Percentiles rank a stretch among this genome's conserved stretches.
Conservation (phyloP, 2,329 filamentous ascomycete genomes). For the Lachnum nothofagi region DNA sequence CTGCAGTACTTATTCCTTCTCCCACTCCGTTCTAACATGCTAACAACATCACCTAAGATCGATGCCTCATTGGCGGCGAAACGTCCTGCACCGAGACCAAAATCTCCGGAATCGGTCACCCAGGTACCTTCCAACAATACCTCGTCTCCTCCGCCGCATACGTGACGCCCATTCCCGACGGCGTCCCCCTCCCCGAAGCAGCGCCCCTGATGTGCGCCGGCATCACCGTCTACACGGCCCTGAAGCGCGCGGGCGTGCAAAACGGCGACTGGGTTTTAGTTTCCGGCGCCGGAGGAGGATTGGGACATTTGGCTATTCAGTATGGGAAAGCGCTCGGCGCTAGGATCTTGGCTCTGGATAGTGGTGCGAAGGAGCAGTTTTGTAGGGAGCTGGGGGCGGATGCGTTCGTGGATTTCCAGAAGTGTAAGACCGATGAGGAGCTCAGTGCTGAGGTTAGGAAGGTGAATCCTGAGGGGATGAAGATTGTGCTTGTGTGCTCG, state of each 20-base stretch:
- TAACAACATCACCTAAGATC: neutral
- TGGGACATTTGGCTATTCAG: conserved; percentile 28
- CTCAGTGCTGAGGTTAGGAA: no score
- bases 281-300: conserved; percentile 27
- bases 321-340: no score
- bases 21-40: neutral
- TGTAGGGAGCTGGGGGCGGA: no score
- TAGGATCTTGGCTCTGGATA: no score
- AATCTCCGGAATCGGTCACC: conserved; percentile 58
- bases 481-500: no score
- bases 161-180: conserved; percentile 48
- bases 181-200: conserved; percentile 49
- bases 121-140: conserved; percentile 67
- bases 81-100: conserved; percentile 37
- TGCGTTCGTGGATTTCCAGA: no score
- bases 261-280: conserved; percentile 21
- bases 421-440: no score
- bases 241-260: conserved; percentile 43
- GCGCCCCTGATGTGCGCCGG: conserved; percentile 57
- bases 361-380: no score
- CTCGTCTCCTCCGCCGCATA: conserved; percentile 56
- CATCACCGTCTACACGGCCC: conserved; percentile 52
- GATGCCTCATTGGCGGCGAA: neutral
- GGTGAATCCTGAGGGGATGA: no score
- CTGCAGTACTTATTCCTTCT: neutral